Evolutionary conservation across 2,329 filamentous ascomycete genomes (phyloP), one percentile per base, ranked within the genome.

Genomic region (Colletotrichum scovillei): DNA sequence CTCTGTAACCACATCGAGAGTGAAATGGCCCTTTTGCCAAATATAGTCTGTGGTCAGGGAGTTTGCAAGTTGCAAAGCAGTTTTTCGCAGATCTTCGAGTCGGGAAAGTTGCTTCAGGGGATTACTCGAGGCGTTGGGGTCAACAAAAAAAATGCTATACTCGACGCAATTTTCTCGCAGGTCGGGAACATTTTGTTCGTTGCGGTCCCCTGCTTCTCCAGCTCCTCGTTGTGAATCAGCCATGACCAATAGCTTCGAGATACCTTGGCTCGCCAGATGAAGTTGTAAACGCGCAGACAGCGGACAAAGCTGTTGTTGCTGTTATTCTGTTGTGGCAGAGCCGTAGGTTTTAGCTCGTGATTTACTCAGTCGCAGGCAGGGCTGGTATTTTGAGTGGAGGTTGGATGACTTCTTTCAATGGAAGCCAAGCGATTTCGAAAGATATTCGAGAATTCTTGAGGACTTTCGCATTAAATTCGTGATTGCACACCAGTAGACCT

Each of bases 1-100:
- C 26, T 86, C 84, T 66, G 83, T 92, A 83, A 86, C 92, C 78
- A 86, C 86, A 22, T 93, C 89, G 6, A 98, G 84, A n/a, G 87
- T 88, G 75, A 99, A 95, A 0, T 87, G 84, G 66, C 98, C 95
- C 14, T 95, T 91, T 81, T 99, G 97, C 97, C 97, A 99, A 75
- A 99, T 97, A 78, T 98, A 98, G 74, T 94, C 92, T 76, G 90
- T 92, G n/a, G 96, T 87, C 8, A 95, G 84, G 3, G 88, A 85
- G 56, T 90, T 90, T 5, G 83, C 81, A n/a, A 97, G 82, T 32
- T 91, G 87, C 2, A 88, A 83, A 0, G 93, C 92, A 1, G 91
- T 88, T 81, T 91, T 94, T 66, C 95, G 91, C 11, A 98, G 87
- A 24, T 88, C 84, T 69, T 94, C 92, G n/a, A 98, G 87, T 24